Evolutionary conservation across 2,329 filamentous ascomycete species (phyloP), one percentile per base, ranked within the genome.

Genomic region (Xylariaceae sp.): DNA sequence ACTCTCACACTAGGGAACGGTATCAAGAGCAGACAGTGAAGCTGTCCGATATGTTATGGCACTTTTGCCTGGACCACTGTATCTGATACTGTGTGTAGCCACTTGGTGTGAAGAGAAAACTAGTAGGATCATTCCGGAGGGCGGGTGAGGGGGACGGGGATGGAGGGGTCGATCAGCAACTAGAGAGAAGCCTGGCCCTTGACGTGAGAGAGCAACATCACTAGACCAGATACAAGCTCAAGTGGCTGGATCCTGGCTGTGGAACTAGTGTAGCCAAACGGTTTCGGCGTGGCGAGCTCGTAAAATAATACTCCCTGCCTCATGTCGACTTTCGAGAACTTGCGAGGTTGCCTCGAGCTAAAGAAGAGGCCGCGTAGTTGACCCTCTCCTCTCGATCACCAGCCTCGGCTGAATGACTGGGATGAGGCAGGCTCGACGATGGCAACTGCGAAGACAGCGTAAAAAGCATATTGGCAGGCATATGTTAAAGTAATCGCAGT

Each of bases 361-460:
- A 35, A 11, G 23, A 30, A 30, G 45, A 50, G 45, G 10, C 30
- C 15, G 35, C n/a, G 50, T 18, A 17, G 17, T 55, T 48, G 18
- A 30, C 5, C 23, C 23, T 30, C 23, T 30, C 23, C 37, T 48
- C 56, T 55, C 41, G 37, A 53, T n/a, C 47, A 50, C 53, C 41
- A 41, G 35, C 37, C 35, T 11, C n/a, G 9, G 45, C 18, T 39
- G 56, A 47, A 56, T 54, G 47, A 55, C 23, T 30, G 23, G 23
- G 47, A 55, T 37, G 39, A 54, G 51, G 39, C 50, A 55, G 34
- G 11, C 15, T 55, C n/a, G 58, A 53, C 50, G 65, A 62, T 58
- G 61, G 18, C 51, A 56, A 49, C 61, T 61, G 53, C 51, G 45
- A 53, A 48, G 34, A 35, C 35, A 49, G 56, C 54, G 55, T 45